Base-by-base conservation (phyloP, 495 filamentous ascomycete genomes). In the Lasiosphaeria ovina region DNA sequence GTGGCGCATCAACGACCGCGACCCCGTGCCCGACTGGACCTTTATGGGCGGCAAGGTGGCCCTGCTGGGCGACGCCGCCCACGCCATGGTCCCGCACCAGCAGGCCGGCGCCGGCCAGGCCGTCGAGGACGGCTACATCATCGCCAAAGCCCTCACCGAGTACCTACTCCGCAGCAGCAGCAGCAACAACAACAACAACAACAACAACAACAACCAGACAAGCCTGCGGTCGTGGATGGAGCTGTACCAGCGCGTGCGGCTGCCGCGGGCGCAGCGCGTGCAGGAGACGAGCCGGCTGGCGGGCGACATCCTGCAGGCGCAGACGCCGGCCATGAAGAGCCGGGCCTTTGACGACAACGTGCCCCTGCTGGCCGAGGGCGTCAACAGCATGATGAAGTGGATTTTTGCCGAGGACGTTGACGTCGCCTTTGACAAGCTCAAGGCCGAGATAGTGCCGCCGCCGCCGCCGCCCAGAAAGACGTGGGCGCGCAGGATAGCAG, bases 1-100 rank as follows among this genome's bases (percentile, higher is more conserved):
- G 58, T 79, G 76, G 77, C 51, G 67, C 11, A 38, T 79, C 17
- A 77, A 77, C 48, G 76, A 79, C 61, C 73, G 75, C 7, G 62
- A 76, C 33, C 72, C 73, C 5, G 45, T 72, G 9, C 56, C 64
- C 31, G 54, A 70, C 16, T 80, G 75, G 76, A 65, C 68, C 9
- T 80, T 62, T 45, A 40, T 54, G 24, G 36, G 45, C 11, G 69
- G 69, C 14, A 75, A 71, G 51, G 68, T 70, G 68, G 68, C 70
- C 2, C 52, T 78, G 6, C 49, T 76, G 33, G 75, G 75, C 10
- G 76, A 78, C 62, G 71, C 76, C 5, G 74, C 76, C 6, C 75
- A 79, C 44, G 76, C 67, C 1, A 60, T 60, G 63, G 45, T 62
- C 7, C 65, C 65, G 3, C 65, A 67, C 31, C 65, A 67, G 44